Conservation (phyloP, 768 basidiomycete genomes). For the Chlorophyllum brunneum region DNA sequence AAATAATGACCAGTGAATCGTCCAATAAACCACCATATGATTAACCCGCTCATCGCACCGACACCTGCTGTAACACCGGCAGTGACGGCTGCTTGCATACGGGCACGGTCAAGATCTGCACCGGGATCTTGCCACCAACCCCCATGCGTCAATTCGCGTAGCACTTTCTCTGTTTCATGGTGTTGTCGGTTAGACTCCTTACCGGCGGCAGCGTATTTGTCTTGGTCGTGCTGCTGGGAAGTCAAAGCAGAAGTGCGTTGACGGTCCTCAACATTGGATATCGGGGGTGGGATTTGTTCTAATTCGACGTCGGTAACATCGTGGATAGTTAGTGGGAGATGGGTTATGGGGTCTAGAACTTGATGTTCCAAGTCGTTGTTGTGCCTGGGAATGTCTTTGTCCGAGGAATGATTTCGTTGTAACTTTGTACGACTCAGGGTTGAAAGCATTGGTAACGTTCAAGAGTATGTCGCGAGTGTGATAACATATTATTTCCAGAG, state of each 20-base stretch:
- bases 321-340: slow-evolving; percentile 31
- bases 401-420: background rate
- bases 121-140: slow-evolving; percentile 32
- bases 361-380: slow-evolving; percentile 22
- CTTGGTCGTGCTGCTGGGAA: background rate
- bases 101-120: slow-evolving; percentile 26
- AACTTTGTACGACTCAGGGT: too few relatives aligned
- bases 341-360: slow-evolving; percentile 40
- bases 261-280: slow-evolving; percentile 16
- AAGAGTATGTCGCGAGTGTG: too few relatives aligned
- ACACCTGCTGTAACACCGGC: slow-evolving; percentile 26
- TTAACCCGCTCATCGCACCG: slow-evolving; percentile 21
- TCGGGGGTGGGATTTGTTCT: slow-evolving; percentile 28
- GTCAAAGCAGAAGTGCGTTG: background rate
- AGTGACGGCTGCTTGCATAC: slow-evolving; percentile 27
- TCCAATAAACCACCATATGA: slow-evolving; percentile 22
- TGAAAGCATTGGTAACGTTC: too few relatives aligned
- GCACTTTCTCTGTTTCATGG: slow-evolving; percentile 23
- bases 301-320: slow-evolving; percentile 32
- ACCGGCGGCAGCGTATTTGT: too few relatives aligned
- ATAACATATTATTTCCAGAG: too few relatives aligned
- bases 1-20: slow-evolving; percentile 18
- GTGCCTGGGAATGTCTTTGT: background rate
- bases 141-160: slow-evolving; percentile 25
- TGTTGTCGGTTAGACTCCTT: slow-evolving; percentile 22